phyloP scores from a whole-genome alignment of 2,329 filamentous ascomycete genomes.

The Fusarium scirpi region DNA sequence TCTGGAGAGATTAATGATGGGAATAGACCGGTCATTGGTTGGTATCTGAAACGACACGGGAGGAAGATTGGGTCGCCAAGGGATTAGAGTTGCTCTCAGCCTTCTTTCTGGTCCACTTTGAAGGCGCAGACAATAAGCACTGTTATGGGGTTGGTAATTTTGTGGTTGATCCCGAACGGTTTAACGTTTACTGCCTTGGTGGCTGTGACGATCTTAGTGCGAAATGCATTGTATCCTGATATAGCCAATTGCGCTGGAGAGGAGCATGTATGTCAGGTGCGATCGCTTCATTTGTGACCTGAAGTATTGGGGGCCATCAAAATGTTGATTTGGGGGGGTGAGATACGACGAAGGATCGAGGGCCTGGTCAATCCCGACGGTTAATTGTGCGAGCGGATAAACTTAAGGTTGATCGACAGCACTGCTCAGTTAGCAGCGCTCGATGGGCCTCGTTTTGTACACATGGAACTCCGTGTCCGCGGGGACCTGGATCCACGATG shows the following conservation, averaged over 20 bases:
- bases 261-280: constrained; percentile 1
- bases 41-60: background rate
- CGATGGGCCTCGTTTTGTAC: background rate
- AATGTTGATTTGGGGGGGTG: background rate
- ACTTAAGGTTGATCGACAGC: constrained; percentile 1
- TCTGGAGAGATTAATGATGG: background rate
- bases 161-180: background rate
- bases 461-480: background rate
- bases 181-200: background rate
- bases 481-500: background rate
- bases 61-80: background rate
- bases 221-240: no score
- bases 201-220: background rate
- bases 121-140: background rate
- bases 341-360: background rate
- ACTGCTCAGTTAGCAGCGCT: background rate
- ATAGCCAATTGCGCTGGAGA: no score
- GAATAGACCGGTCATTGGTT: background rate
- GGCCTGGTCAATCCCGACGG: background rate
- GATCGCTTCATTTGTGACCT: background rate
- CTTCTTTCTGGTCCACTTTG: background rate
- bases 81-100: background rate
- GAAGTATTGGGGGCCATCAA: no score
- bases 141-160: background rate
- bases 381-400: background rate